Evolutionary conservation across 257 asterid genomes (phyloP), one percentile per base, ranked within the genome.

Genomic region (Nicotiana paniculata): DNA sequence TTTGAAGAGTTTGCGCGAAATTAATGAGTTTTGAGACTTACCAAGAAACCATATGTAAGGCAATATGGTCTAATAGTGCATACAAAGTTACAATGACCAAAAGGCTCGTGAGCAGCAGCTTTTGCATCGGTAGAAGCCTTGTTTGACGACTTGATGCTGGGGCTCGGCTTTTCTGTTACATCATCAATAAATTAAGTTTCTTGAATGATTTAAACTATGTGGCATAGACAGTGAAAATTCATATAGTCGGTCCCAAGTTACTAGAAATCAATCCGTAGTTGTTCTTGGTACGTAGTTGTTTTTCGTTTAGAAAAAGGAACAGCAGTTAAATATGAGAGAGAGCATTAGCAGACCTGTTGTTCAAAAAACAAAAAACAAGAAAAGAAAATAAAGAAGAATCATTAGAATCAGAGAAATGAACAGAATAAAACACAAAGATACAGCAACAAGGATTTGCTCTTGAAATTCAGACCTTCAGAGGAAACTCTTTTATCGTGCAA

Each of bases 1-100:
- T 3, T 21, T 43, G 39, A 74, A 74, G 39, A 13, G 39, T 48
- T 74, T 1, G 16, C 1, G 4, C 15, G 46, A 75, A 48, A 24
- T 26, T 13, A 33, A 67, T 67, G 48, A 30, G 24, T 7, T 33
- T 16, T 33, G 0, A 72, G 35, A 74, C 62, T 74, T 74, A 74
- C 43, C 79, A 48, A 0, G 15, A 24, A 74, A 26, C 43, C 79
- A 6, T 1, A 24, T 0, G 15, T 24, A 74, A 48, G 62, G 62
- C 26, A 74, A 74, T 74, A 74, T 48, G 32, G 62, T 48, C 61
- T 48, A 74, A 74, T 74, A 48, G 43, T 74, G 79, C 37, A 74
- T 74, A 48, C 62, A 18, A 46, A 74, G 3, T 24, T 8, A 24
- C 43, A 48, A 24, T 1, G 62, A 6, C 39, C 37, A 26, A 48